A percentile compares a stretch with the other conserved stretches of the same genome.
These are phyloP conservation scores for Coprinopsis sp. DNA, from an alignment of 768 basidiomycete genomes.

Conservation along the genomic window DNA sequence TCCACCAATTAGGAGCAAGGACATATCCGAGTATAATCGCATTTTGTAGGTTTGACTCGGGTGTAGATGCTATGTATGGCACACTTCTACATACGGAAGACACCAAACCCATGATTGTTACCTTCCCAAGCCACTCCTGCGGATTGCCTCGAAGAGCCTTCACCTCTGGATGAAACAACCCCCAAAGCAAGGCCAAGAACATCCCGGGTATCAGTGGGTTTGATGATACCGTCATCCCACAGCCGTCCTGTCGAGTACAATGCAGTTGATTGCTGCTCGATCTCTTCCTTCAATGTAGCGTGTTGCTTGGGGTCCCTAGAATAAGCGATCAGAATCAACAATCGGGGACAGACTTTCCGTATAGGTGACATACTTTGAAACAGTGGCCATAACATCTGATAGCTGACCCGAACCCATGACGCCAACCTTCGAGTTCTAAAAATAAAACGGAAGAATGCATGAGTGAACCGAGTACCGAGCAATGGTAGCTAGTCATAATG, in stretches of 20 bases:
- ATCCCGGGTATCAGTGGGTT: slow-evolving; percentile 83
- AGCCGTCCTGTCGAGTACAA: slow-evolving; percentile 87
- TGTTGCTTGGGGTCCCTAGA: slow-evolving; percentile 77
- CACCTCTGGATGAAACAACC: slow-evolving; percentile 54
- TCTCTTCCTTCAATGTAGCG: slow-evolving; percentile 66
- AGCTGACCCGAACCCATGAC: slow-evolving; percentile 96
- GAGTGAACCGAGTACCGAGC: slow-evolving; percentile 8
- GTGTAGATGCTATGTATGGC: neutral
- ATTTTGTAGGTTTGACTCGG: no score
- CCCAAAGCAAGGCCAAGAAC: slow-evolving; percentile 85
- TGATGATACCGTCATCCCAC: slow-evolving; percentile 93
- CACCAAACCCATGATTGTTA: slow-evolving; percentile 70
- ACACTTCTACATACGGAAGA: slow-evolving; percentile 83
- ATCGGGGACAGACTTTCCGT: neutral
- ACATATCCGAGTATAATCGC: no score
- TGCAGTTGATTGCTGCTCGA: slow-evolving; percentile 85
- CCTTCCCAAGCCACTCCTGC: slow-evolving; percentile 67
- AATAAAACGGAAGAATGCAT: neutral
- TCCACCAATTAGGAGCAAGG: no score
- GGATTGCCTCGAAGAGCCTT: slow-evolving; percentile 9
- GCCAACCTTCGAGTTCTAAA: slow-evolving; percentile 83
- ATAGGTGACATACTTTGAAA: slow-evolving; percentile 60
- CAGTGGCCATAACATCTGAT: slow-evolving; percentile 87
- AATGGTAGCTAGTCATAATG: slow-evolving; percentile 1
- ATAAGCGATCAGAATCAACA: neutral